A percentile compares a stretch with the other conserved stretches of the same genome.
Evolutionary conservation across 2,329 filamentous ascomycete genomes (phyloP).

Genomic region (Fusarium sp.): DNA sequence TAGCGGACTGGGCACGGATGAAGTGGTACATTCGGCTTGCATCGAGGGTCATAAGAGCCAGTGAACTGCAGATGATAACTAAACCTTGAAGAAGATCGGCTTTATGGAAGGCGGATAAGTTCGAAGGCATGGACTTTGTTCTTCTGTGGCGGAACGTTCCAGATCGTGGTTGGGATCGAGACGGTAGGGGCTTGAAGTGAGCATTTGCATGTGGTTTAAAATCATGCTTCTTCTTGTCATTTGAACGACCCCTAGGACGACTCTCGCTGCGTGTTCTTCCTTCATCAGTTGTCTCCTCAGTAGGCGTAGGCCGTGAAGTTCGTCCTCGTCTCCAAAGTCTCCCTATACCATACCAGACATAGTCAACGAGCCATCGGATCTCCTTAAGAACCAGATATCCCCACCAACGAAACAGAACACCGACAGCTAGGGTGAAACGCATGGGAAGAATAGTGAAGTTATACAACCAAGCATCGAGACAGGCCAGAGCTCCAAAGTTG

Average conservation of each 20-base stretch:
- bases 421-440: conserved; percentile 83
- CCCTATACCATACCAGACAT: conserved; percentile 83
- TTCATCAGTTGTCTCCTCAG: conserved; percentile 52
- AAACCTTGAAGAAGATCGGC: conserved; percentile 93
- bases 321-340: conserved; percentile 78
- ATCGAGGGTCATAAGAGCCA: conserved; percentile 89
- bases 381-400: conserved; percentile 78
- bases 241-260: conserved; percentile 28
- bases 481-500: conserved; percentile 89
- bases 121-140: conserved; percentile 86
- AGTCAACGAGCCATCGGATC: conserved; percentile 75
- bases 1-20: conserved; percentile 94
- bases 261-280: conserved; percentile 55
- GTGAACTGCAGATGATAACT: conserved; percentile 86
- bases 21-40: conserved; percentile 98
- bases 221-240: conserved; percentile 31
- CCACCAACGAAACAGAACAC: conserved; percentile 85
- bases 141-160: conserved; percentile 72
- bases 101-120: conserved; percentile 88
- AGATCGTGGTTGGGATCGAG: conserved; percentile 47
- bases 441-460: conserved; percentile 95
- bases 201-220: conserved; percentile 20
- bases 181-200: conserved; percentile 32
- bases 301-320: conserved; percentile 52
- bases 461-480: conserved; percentile 95